Evolutionary conservation across 164 flowering plant genomes (phyloP).

Genomic region (Platanus orientalis): DNA sequence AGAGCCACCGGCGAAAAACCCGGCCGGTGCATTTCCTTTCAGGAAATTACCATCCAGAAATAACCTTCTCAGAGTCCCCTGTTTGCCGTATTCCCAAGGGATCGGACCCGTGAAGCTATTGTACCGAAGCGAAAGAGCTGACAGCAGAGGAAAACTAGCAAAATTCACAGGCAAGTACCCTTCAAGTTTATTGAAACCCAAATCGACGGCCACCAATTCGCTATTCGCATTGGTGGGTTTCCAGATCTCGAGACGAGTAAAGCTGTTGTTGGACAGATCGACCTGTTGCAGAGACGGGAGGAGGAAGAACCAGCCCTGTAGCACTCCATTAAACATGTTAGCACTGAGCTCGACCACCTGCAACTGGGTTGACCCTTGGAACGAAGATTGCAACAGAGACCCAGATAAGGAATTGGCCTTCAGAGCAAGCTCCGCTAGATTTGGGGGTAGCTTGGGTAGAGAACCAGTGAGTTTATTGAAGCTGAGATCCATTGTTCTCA

Average conservation of each 20-base stretch:
- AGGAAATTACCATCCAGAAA: conserved; percentile 76
- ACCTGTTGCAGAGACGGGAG: conserved; percentile 66
- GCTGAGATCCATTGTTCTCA: conserved; percentile 64
- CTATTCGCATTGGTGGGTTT: conserved; percentile 25
- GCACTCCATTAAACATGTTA: conserved; percentile 49
- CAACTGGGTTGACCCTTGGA: conserved; percentile 38
- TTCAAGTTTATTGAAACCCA: conserved; percentile 62
- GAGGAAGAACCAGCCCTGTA: conserved; percentile 57
- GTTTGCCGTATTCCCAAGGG: conserved; percentile 54
- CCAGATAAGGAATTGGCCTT: conserved; percentile 59
- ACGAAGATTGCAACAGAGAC: conserved; percentile 31
- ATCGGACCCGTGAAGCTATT: conserved; percentile 64
- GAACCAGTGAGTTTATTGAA: conserved; percentile 62
- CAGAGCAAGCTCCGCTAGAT: conserved; percentile 47
- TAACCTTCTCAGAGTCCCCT: conserved; percentile 45
- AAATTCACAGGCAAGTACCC: conserved; percentile 53
- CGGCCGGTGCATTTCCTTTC: conserved; percentile 66
- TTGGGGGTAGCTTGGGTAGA: conserved; percentile 59
- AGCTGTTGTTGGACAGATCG: conserved; percentile 62
- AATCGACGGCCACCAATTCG: conserved; percentile 69
- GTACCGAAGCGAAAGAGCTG: conserved; percentile 63
- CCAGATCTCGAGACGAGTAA: conserved; percentile 49
- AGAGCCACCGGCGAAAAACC: conserved; percentile 35
- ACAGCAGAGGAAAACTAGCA: conserved; percentile 37
- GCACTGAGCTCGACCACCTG: conserved; percentile 69